Conservation (phyloP, 75 land plant genomes). For the Selaginella tamariscina region DNA sequence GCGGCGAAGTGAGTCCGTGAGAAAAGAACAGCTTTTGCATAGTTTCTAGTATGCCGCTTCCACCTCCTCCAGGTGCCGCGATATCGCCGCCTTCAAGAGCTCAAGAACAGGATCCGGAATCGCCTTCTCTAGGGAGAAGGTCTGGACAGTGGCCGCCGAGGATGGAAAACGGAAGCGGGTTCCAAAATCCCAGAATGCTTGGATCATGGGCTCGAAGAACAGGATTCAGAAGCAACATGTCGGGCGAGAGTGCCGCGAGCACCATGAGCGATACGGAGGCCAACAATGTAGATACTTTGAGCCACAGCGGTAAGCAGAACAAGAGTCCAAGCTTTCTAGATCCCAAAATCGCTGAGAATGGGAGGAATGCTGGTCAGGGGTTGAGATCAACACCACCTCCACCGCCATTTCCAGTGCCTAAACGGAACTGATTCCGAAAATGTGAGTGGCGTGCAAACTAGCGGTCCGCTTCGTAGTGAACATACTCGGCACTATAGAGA, state of each 20-base stretch:
- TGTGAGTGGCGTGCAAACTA: neutral
- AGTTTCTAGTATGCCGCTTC: neutral
- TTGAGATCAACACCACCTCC: neutral
- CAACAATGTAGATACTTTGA: neutral
- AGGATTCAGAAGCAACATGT: constrained; percentile 15
- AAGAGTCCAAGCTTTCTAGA: neutral
- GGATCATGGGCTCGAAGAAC: constrained; percentile 11
- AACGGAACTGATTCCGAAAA: constrained; percentile 4
- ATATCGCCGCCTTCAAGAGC: neutral
- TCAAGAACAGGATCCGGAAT: neutral
- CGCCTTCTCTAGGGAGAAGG: neutral
- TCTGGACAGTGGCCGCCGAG: neutral
- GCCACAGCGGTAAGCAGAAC: neutral
- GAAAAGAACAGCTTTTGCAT: no score
- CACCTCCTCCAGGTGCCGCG: neutral
- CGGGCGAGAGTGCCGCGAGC: constrained; percentile 29
- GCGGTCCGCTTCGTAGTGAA: neutral
- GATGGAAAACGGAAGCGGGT: neutral
- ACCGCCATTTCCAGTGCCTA: neutral
- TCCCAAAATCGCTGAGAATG: neutral
- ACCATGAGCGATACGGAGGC: constrained; percentile 14
- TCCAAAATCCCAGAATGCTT: constrained; percentile 13
- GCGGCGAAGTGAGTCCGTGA: no score
- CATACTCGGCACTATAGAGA: neutral
- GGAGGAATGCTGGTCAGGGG: neutral